These are phyloP conservation scores for Prinsepia uniflora DNA, from an alignment of 306 rosid species.

Conservation along the genomic window DNA sequence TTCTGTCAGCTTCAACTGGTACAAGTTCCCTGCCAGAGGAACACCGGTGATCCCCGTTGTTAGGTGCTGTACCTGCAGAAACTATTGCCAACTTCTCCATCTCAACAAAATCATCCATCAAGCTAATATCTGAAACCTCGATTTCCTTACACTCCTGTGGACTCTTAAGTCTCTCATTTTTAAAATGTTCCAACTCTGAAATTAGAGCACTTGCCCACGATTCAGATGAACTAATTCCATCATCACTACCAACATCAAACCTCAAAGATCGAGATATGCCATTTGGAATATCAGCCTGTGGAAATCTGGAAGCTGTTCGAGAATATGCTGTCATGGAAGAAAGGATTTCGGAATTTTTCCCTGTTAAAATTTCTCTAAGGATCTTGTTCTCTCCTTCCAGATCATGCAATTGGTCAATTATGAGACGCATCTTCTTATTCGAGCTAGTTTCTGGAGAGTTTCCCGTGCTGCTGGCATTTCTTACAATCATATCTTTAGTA, in stretches of 20 bases:
- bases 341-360: slow-evolving; percentile 45
- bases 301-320: slow-evolving; percentile 55
- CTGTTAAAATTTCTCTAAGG: slow-evolving; percentile 46
- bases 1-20: slow-evolving; percentile 36
- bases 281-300: slow-evolving; percentile 46
- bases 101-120: slow-evolving; percentile 61
- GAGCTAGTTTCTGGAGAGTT: slow-evolving; percentile 33
- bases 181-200: slow-evolving; percentile 48
- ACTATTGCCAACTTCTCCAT: slow-evolving; percentile 77
- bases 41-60: slow-evolving; percentile 26
- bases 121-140: slow-evolving; percentile 44
- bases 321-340: slow-evolving; percentile 46
- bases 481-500: slow-evolving; percentile 39
- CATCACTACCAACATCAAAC: slow-evolving; percentile 48
- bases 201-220: slow-evolving; percentile 59
- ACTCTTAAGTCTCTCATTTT: slow-evolving; percentile 40
- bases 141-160: slow-evolving; percentile 25
- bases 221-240: slow-evolving; percentile 53
- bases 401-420: slow-evolving; percentile 48
- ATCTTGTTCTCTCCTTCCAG: slow-evolving; percentile 75
- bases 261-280: slow-evolving; percentile 40
- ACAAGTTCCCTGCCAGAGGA: slow-evolving; percentile 46
- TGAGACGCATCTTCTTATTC: slow-evolving; percentile 32
- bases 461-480: slow-evolving; percentile 30
- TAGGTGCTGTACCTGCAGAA: slow-evolving; percentile 37